These are phyloP conservation scores for Madurella mycetomatis DNA, from an alignment of 2,329 filamentous ascomycete species.

Conservation along the genomic window DNA sequence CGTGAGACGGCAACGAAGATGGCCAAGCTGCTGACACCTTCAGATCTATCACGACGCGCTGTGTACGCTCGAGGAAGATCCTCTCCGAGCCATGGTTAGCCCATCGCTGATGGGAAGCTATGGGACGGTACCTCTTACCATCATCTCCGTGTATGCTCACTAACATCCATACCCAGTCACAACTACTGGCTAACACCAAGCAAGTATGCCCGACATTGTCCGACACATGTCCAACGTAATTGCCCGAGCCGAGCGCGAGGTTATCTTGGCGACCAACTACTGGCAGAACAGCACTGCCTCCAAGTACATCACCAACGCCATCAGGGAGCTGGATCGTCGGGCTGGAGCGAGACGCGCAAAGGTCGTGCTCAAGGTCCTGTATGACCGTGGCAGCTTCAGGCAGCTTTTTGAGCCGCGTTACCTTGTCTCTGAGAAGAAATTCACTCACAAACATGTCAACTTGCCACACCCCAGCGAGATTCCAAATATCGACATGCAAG, in stretches of 20 bases:
- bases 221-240: slow-evolving; percentile 75
- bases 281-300: slow-evolving; percentile 69
- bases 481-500: slow-evolving; percentile 66
- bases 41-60: slow-evolving; percentile 64
- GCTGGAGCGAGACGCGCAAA: slow-evolving; percentile 53
- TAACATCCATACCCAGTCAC: background rate
- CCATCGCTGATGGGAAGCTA: slow-evolving; percentile 48
- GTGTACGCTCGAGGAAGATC: slow-evolving; percentile 48
- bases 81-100: slow-evolving; percentile 47
- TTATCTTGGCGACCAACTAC: slow-evolving; percentile 71
- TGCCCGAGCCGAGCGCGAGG: slow-evolving; percentile 64
- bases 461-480: slow-evolving; percentile 62
- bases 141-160: slow-evolving; percentile 53
- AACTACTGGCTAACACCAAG: slow-evolving; percentile 1
- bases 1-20: background rate
- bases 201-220: slow-evolving; percentile 61
- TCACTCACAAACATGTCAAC: slow-evolving; percentile 52
- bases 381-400: slow-evolving; percentile 63
- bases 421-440: slow-evolving; percentile 53
- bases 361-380: slow-evolving; percentile 68
- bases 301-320: slow-evolving; percentile 60
- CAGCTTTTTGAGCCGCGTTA: slow-evolving; percentile 65
- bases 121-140: slow-evolving; percentile 63
- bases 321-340: slow-evolving; percentile 64
- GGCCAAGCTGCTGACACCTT: background rate